Evolutionary conservation across 2,329 filamentous ascomycete genomes (phyloP), one percentile per base, ranked within the genome.

Genomic region (Fusarium piperis): DNA sequence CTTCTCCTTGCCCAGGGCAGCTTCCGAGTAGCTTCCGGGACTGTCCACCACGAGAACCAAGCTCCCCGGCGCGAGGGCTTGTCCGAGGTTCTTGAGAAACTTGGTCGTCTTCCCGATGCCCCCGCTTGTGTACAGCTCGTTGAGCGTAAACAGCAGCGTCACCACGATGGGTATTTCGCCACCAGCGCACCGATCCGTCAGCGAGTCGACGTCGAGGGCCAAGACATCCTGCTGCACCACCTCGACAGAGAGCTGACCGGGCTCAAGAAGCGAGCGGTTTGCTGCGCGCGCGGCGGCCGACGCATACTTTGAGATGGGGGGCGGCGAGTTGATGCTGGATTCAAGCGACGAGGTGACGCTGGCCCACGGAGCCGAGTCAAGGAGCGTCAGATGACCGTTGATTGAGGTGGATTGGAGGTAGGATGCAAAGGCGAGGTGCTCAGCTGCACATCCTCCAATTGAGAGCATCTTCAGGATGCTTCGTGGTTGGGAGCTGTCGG

Each of bases 61-160:
- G 3, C 93, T 89, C 1, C 90, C 91, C 0, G 84, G 66, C 1
- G 85, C 82, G 3, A 93, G 78, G 1, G 82, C 73, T 2, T 88
- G 83, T 0, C 92, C 93, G 18, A 98, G 83, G 1, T 84, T 84
- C 5, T 94, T 86, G 0, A 99, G 85, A 71, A 98, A 91, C 4
- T 85, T 84, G 0, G 95, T 97, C 0, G 95, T 94, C 73, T 90
- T 89, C 3, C 90, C 85, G 53, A 90, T 85, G 26, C 94, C 89
- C 1, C 91, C 94, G 0, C 89, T 85, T 0, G 93, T 92, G 84
- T 98, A 98, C 0, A 99, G 90, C 82, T 99, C 96, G 80, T 98
- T 98, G 52, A 98, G 88, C 0, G 95, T 98, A 85, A 98, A 99
- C 82, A 98, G 89, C 13, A 98, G 83, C 0, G 95, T 97, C 15